phyloP scores from a whole-genome alignment of 208 protist species.

The Crithidia thermophila region DNA sequence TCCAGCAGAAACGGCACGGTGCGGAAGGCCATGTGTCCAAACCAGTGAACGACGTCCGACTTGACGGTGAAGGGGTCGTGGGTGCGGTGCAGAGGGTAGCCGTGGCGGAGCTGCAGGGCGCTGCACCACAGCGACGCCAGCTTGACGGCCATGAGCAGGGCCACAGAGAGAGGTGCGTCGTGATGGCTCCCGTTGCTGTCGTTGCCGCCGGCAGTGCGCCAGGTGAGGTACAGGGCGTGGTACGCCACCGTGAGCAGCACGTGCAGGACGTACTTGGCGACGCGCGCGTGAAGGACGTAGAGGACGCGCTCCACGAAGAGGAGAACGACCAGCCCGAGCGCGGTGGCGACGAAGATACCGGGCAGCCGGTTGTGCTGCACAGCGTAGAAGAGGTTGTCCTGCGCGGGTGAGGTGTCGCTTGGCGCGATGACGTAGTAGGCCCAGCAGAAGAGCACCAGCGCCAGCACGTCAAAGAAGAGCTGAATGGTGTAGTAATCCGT shows the following conservation, averaged over 20 bases:
- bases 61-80: constrained; percentile 62
- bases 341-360: constrained; percentile 63
- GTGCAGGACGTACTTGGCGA: constrained; percentile 50
- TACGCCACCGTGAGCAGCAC: constrained; percentile 29
- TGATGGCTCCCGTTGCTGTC: not conserved
- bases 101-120: constrained; percentile 50
- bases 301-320: constrained; percentile 65
- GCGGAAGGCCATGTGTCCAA: constrained; percentile 54
- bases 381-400: constrained; percentile 54
- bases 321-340: constrained; percentile 55
- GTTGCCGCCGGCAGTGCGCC: constrained; percentile 19
- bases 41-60: constrained; percentile 51
- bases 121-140: constrained; percentile 52
- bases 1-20: constrained; percentile 79
- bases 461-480: constrained; percentile 44
- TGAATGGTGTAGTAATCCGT: constrained; percentile 57
- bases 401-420: constrained; percentile 15
- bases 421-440: constrained; percentile 59
- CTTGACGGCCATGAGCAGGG: constrained; percentile 39
- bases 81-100: constrained; percentile 49
- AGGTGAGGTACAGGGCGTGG: constrained; percentile 45
- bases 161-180: constrained; percentile 25
- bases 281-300: constrained; percentile 51
- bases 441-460: constrained; percentile 46
- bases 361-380: constrained; percentile 73